Percentiles rank a stretch among this genome's conserved stretches.
phyloP scores from a whole-genome alignment of 2,329 filamentous ascomycete species.

The Beauveria sp. region DNA sequence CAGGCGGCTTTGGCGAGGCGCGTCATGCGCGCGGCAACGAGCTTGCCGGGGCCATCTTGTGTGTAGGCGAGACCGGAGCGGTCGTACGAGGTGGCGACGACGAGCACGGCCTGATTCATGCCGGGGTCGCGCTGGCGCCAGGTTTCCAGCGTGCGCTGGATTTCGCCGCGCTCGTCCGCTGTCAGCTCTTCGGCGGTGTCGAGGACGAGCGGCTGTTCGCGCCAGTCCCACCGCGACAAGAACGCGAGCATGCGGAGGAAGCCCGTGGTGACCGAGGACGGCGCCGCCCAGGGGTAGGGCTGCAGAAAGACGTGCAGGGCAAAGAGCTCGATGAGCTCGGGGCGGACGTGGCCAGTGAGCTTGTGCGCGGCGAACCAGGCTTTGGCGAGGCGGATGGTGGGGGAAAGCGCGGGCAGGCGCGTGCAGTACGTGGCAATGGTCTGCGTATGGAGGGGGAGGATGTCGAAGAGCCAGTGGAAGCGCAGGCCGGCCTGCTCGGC shows the following conservation, averaged over 20 bases:
- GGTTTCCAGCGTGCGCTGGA: constrained; percentile 66
- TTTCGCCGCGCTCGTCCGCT: constrained; percentile 49
- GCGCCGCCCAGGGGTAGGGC: constrained; percentile 71
- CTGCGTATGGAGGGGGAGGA: constrained; percentile 72
- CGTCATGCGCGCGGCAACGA: constrained; percentile 78
- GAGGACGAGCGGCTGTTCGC: constrained; percentile 70
- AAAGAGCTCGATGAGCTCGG: constrained; percentile 80
- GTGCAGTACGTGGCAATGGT: constrained; percentile 74
- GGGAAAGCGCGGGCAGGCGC: constrained; percentile 69
- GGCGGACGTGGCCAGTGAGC: constrained; percentile 64
- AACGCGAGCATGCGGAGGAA: constrained; percentile 76
- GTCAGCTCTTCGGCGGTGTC: constrained; percentile 60
- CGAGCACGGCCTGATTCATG: constrained; percentile 76
- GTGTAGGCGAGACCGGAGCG: constrained; percentile 75
- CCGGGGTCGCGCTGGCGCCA: constrained; percentile 84
- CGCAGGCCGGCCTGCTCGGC: constrained; percentile 60
- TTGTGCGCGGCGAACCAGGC: constrained; percentile 84
- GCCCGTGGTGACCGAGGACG: constrained; percentile 69
- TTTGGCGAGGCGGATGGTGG: constrained; percentile 77
- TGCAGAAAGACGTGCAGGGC: constrained; percentile 71
- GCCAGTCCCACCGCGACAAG: constrained; percentile 88
- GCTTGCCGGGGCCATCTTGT: constrained; percentile 61
- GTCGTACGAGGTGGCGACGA: constrained; percentile 75
- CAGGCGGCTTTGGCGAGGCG: constrained; percentile 70
- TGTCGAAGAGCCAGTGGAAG: constrained; percentile 64